Conservation (phyloP, 768 basidiomycete species). For the Neoboletus magnificus region DNA sequence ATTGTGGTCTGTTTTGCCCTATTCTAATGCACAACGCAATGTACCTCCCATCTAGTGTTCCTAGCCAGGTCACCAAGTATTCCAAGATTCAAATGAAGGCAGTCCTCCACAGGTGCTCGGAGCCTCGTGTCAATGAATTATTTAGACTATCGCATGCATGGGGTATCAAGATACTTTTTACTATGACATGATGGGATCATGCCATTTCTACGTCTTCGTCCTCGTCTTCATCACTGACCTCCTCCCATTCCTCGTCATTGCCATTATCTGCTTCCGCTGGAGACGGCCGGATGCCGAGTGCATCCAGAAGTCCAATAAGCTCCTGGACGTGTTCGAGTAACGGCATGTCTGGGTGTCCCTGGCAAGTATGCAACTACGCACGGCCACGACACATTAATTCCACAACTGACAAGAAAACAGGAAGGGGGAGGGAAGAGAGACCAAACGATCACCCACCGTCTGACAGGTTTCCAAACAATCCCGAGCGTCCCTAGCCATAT, state of each 20-base stretch:
- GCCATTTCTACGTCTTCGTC: slow-evolving; percentile 59
- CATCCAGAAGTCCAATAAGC: slow-evolving; percentile 64
- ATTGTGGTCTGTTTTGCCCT: no score
- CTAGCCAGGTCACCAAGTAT: no score
- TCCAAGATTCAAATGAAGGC: background rate
- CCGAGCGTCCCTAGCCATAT: slow-evolving; percentile 72
- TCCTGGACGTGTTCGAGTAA: slow-evolving; percentile 74
- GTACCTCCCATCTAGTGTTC: no score
- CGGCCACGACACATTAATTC: background rate
- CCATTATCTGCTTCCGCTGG: slow-evolving; percentile 44
- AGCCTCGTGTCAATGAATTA: background rate
- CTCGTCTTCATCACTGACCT: slow-evolving; percentile 53
- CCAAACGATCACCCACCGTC: slow-evolving; percentile 47
- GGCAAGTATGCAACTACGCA: slow-evolving; percentile 60
- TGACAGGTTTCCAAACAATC: slow-evolving; percentile 84
- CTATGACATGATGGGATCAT: slow-evolving; percentile 18
- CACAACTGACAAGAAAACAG: background rate
- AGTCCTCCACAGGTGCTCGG: background rate
- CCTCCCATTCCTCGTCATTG: slow-evolving; percentile 54
- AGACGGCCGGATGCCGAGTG: slow-evolving; percentile 61
- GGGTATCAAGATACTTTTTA: slow-evolving; percentile 10
- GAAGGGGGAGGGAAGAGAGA: background rate
- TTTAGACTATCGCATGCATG: background rate
- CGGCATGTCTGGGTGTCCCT: slow-evolving; percentile 73
- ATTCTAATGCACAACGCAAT: no score